Evolutionary conservation across 2,329 filamentous ascomycete genomes (phyloP).

Genomic region (Gnomoniopsis smithogilvyi): DNA sequence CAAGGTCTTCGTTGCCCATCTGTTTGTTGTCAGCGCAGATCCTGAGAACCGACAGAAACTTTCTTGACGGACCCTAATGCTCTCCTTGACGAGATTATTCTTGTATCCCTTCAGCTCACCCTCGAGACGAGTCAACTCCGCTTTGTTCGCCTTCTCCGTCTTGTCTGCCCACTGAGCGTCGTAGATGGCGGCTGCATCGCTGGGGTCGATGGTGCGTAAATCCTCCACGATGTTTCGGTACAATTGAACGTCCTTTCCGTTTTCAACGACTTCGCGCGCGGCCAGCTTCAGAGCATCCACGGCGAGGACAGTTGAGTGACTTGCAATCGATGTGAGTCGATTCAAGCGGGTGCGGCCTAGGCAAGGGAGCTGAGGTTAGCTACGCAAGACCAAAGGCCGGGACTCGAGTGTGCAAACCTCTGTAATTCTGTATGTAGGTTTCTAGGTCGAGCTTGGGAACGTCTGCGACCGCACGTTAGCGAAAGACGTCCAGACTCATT

Average conservation of each 20-base stretch:
- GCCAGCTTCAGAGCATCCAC: slow-evolving; percentile 79
- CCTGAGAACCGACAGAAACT: neutral
- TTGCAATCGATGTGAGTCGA: slow-evolving; percentile 78
- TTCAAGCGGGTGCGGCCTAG: slow-evolving; percentile 79
- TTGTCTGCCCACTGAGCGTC: slow-evolving; percentile 75
- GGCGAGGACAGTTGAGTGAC: slow-evolving; percentile 70
- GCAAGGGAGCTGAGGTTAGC: slow-evolving; percentile 9
- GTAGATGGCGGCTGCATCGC: slow-evolving; percentile 62
- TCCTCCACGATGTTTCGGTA: slow-evolving; percentile 69
- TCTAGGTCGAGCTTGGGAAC: slow-evolving; percentile 88
- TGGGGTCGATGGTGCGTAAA: slow-evolving; percentile 60
- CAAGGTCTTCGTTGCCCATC: slow-evolving; percentile 95
- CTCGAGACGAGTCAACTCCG: slow-evolving; percentile 74
- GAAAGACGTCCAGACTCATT: neutral
- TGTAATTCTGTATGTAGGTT: slow-evolving; percentile 85
- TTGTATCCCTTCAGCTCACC: slow-evolving; percentile 87
- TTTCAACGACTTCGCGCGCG: slow-evolving; percentile 66
- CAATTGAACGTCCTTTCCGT: slow-evolving; percentile 66
- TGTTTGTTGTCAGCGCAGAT: slow-evolving; percentile 31
- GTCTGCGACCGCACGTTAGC: slow-evolving; percentile 45
- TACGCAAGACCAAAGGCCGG: neutral
- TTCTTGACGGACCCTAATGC: slow-evolving; percentile 68
- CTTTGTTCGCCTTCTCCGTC: slow-evolving; percentile 62
- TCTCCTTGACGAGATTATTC: slow-evolving; percentile 96
- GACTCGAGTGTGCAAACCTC: slow-evolving; percentile 49